Evolutionary conservation across 2,329 filamentous ascomycete species (phyloP), one percentile per base, ranked within the genome.

Genomic region (Beauveria bassiana): DNA sequence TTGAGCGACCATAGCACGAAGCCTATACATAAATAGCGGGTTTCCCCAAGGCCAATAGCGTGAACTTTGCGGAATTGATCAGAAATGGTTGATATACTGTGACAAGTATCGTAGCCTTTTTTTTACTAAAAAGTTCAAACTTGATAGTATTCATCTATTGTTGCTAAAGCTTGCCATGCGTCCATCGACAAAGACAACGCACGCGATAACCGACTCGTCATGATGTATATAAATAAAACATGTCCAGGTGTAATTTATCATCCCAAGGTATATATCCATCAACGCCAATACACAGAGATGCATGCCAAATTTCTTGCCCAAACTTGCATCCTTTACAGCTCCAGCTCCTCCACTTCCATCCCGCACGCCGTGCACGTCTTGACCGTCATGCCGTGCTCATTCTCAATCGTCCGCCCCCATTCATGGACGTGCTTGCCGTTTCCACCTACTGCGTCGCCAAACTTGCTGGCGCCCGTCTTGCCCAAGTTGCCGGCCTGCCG

Each of bases 341-440:
- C 88, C 74, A 89, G 74, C 76, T 90, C 86, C 69, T 93, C 89
- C 53, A 93, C 87, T 71, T 91, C 89, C 83, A 90, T 90, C 3
- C 87, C 86, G 72, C 91, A 93, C 22, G 83, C 82, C 51, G 84
- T 78, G 75, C 91, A 93, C 1, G 82, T 91, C 81, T 96, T 97
- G 60, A 91, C 85, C 46, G 84, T 90, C 79, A 89, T 85, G 0
- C 92, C 93, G 16, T 84, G 81, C 66, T 83, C 83, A 65, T 85
- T 86, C 73, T 88, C 85, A 8, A 93, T 82, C 40, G 86, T 78
- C 63, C 86, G 79, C 0, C 86, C 87, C 83, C 95, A 99, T 72
- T 96, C 89, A 77, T 99, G 95, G 58, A 92, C 88, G 79, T 99
- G 95, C 69, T 84, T 89, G 1, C 82, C 81, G 6, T 81, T 81